Evolutionary conservation across 1,139 yeast species (phyloP).

Genomic region (Torulaspora globosa): DNA sequence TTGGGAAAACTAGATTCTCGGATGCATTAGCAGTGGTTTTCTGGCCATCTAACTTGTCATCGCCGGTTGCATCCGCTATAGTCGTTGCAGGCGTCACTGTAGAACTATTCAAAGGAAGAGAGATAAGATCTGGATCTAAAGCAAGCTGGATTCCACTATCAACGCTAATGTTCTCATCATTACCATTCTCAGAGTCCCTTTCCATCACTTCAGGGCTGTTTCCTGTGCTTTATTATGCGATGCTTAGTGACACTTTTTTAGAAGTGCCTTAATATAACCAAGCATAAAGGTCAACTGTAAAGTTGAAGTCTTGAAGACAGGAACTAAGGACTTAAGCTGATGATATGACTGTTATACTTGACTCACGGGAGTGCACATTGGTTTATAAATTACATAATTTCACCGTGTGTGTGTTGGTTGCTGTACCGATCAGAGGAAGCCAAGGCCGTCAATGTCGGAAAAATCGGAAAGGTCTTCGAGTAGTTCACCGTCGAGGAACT

Average conservation of each 20-base stretch:
- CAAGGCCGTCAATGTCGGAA: constrained; percentile 35
- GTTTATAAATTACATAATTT: constrained; percentile 1
- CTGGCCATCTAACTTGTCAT: constrained; percentile 3
- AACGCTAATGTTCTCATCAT: neutral
- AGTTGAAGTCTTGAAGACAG: no score
- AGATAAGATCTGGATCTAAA: constrained; percentile 25
- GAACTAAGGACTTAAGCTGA: no score
- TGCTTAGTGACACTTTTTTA: neutral
- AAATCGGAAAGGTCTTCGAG: constrained; percentile 36
- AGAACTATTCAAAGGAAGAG: constrained; percentile 13
- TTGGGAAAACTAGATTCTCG: constrained; percentile 4
- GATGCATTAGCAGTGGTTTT: constrained; percentile 4
- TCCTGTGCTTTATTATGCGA: neutral
- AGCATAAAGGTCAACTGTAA: no score
- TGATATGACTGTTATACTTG: neutral
- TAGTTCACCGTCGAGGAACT: constrained; percentile 24
- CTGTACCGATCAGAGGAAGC: constrained; percentile 21
- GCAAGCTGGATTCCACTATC: constrained; percentile 21
- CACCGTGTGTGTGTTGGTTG: neutral
- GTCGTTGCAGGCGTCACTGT: constrained; percentile 14
- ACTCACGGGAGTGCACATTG: neutral
- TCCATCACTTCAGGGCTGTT: neutral
- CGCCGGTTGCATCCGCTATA: constrained; percentile 8
- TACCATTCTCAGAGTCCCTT: neutral
- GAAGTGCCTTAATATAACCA: neutral